These are phyloP conservation scores for Colletotrichum paranaense DNA, from an alignment of 2,329 filamentous ascomycete genomes.

Conservation along the genomic window DNA sequence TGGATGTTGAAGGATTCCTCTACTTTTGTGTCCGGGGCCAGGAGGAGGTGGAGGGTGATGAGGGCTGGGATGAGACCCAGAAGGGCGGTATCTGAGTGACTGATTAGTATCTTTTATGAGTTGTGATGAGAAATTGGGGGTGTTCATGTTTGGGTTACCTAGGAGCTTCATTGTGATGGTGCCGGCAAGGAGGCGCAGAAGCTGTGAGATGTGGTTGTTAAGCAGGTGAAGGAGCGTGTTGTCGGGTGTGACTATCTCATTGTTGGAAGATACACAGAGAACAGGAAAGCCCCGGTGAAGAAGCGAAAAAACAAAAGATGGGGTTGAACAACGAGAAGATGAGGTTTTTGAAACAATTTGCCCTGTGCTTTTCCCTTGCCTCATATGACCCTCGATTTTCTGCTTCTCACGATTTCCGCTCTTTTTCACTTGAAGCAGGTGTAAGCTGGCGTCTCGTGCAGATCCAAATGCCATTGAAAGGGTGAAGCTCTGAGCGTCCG, in stretches of 20 bases:
- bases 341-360: conserved; percentile 26
- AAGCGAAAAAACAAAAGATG: not conserved
- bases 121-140: not conserved
- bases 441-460: conserved; percentile 34
- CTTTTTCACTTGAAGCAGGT: conserved; percentile 18
- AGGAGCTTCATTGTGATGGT: conserved; percentile 38
- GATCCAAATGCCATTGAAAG: conserved; percentile 19
- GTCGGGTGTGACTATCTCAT: not conserved
- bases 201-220: not conserved
- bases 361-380: conserved; percentile 33
- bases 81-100: conserved; percentile 57
- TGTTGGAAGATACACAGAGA: not conserved
- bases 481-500: conserved; percentile 17
- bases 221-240: not conserved
- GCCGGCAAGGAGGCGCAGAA: not conserved
- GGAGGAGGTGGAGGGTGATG: conserved; percentile 75
- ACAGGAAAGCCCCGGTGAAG: not conserved
- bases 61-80: conserved; percentile 70
- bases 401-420: conserved; percentile 15
- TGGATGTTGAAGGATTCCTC: conserved; percentile 99
- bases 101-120: conserved; percentile 3
- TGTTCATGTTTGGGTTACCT: conserved; percentile 24
- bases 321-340: not conserved
- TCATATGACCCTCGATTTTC: conserved; percentile 2
- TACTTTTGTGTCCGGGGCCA: conserved; percentile 93